Base-by-base conservation (phyloP, 306 rosid genomes). In the Begonia masoniana region DNA sequence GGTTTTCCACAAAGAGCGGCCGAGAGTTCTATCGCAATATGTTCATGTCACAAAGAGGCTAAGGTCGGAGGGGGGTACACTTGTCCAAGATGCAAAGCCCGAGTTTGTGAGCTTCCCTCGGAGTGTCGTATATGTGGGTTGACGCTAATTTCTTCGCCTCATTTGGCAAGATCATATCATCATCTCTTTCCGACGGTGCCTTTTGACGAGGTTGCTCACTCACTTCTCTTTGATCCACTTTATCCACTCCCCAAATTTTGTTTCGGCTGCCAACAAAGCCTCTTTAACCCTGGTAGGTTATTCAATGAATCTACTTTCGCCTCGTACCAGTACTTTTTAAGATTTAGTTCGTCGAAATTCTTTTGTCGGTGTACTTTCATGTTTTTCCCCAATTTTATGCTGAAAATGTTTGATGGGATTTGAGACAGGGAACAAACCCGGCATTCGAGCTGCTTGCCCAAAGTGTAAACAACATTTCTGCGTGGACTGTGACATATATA, bases 1-100 rank as follows among this genome's bases (percentile, higher is more conserved):
- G 96, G 99, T 9, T 91, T 91, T 69, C 99, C 99, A 19, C 99
- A 91, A 77, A 79, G 99, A 79, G 95, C 88, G 21, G 96, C 84
- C 14, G 99, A 85, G 75, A 72, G 92, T 67, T 81, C 94, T 63
- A 75, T 91, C 16, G 96, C 94, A 46, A 91, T 85, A 56, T 85
- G 96, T 65, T 75, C 92, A 14, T 86, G 96, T 64, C 99, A 91
- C 56, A 85, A 83, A 69, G 94, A 86, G 69, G 94, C 94, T 36
- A 91, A 86, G 71, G 80, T 71, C 0, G 92, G 92, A 68, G 96
- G 82, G 65, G 96, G 99, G 47, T 91, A 80, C 75, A 81, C 81
- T 55, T 91, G 99, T 69, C 94, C 99, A 14, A 76, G 94, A 70
- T 91, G 96, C 81, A 91, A 86, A 76, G 92, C 86, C 13, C 94